Evolutionary conservation across 805 yeast species (phyloP), one percentile per base, ranked within the genome.

Genomic region (Saturnispora dispora): DNA sequence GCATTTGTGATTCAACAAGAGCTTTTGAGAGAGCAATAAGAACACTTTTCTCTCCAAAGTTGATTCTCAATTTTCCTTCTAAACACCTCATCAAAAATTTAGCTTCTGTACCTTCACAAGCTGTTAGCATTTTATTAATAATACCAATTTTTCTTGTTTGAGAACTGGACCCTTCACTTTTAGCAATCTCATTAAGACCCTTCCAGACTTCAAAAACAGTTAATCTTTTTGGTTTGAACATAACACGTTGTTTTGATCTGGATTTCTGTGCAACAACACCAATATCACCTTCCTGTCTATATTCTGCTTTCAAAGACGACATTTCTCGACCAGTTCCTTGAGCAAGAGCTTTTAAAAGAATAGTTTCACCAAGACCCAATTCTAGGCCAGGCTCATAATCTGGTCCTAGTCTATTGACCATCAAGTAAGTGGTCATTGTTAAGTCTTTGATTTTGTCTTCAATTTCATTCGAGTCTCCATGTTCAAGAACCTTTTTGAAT

Each of bases 31-130:
- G 70, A 0, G 95, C 83, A 1, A 84, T 78, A 44, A 91, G 71
- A 0, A 93, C 96, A 0, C 96, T 85, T 63, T 91, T 91, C 59
- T 91, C 98, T 0, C 97, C 98, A 57, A 91, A 75, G 3, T 96
- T 96, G 53, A 93, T 93, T 58, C 99, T 76, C 55, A 93, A 70
- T 58, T 91, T 93, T 1, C 98, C 96, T 64, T 93, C 98, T 52
- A 93, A 68, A 5, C 96, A 86, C 58, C 99, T 76, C 55, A 93
- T 85, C 55, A 93, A 72, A 61, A 82, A 93, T 63, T 91, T 93
- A 13, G 98, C 96, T 66, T 93, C 99, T 40, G 78, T 73, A 7
- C 87, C 86, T 55, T 82, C 81, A 62, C 96, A 87, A 0, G 95
- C 85, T 0, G 96, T 85, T 47, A 93, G 71, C 83, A 91, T 75